Evolutionary conservation across 1,284 basidiomycete genomes (phyloP), one percentile per base, ranked within the genome.

Genomic region (Hemileia vastatrix): DNA sequence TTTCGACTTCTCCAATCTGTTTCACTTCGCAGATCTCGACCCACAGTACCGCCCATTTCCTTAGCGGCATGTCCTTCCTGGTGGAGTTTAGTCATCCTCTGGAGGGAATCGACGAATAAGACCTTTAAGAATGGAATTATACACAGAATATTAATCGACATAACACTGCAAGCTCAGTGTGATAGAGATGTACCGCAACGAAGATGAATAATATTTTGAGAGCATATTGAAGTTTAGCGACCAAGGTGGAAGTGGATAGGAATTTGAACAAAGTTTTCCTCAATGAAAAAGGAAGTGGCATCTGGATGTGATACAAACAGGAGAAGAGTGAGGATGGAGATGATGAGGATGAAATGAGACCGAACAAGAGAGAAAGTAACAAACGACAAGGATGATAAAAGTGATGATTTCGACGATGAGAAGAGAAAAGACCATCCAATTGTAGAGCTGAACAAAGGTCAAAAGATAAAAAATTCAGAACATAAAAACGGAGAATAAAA

Each of bases 121-220:
- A 59, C 54, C 61, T 63, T 21, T 18, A 1, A 31, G 6, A 31
- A 59, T 27, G 15, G 44, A 2, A 27, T 15, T 24, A 6, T 4
- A 48, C 36, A 48, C 19, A 15, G 23, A 36, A 33, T 33, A 36
- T 53, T n/a, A 21, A 56, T 23, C 27, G 36, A 55, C n/a, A 21
- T 55, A 21, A 44, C 4, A 43, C 36, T 8, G 9, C 5, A n/a
- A 18, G 9, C 51, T 6, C 9, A 1, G 32, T 1, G 21, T 6
- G 31, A 19, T 31, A 27, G 32, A 15, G 49, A 51, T 21, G 53
- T 21, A 61, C 58, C 13, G 33, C 51, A 1, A 54, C 85, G 57
- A 66, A 90, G 87, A 96, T 94, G 81, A 95, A 95, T 4, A 89
- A 88, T 69, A 96, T 95, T 76, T 95, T 95, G 69, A 90, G 65